A percentile compares a stretch with the other conserved stretches of the same genome.
phyloP scores from a whole-genome alignment of 2,329 filamentous ascomycete genomes.

The Plectosphaerella sp. region DNA sequence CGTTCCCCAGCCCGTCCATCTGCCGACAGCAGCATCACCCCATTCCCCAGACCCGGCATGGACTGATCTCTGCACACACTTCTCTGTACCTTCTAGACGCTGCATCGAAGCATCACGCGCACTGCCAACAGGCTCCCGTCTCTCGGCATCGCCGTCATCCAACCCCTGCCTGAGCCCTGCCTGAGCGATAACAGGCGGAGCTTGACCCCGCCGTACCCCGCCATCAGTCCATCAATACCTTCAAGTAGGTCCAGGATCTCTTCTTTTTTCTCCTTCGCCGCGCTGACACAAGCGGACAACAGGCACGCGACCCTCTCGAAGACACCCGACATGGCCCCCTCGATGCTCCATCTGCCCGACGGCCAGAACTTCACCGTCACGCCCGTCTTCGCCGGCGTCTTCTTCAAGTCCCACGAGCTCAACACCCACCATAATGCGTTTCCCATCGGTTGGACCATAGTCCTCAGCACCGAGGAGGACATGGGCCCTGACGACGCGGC shows the following conservation, averaged over 20 bases:
- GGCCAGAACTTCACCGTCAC: constrained; percentile 78
- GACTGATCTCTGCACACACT: neutral
- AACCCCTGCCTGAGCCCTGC: too few relatives aligned
- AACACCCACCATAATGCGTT: constrained; percentile 66
- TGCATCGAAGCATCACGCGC: neutral
- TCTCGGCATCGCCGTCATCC: too few relatives aligned
- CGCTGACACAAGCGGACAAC: too few relatives aligned
- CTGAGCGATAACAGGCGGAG: too few relatives aligned
- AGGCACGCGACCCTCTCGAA: too few relatives aligned
- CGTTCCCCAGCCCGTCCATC: neutral
- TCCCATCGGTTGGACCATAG: constrained; percentile 85
- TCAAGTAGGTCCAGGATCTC: too few relatives aligned
- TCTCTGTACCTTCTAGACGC: neutral
- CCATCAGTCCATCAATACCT: too few relatives aligned
- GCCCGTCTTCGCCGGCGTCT: constrained; percentile 86
- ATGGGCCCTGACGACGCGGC: constrained; percentile 10
- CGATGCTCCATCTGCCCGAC: constrained; percentile 71
- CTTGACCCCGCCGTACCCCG: too few relatives aligned
- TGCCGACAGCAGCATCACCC: neutral
- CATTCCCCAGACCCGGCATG: neutral
- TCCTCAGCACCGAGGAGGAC: constrained; percentile 65
- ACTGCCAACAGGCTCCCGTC: too few relatives aligned
- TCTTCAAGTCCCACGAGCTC: constrained; percentile 80
- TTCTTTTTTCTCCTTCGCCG: too few relatives aligned
- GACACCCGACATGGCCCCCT: constrained; percentile 27